Conservation (phyloP, 108 stramenopile genomes). For the Bacterosira constricta region DNA sequence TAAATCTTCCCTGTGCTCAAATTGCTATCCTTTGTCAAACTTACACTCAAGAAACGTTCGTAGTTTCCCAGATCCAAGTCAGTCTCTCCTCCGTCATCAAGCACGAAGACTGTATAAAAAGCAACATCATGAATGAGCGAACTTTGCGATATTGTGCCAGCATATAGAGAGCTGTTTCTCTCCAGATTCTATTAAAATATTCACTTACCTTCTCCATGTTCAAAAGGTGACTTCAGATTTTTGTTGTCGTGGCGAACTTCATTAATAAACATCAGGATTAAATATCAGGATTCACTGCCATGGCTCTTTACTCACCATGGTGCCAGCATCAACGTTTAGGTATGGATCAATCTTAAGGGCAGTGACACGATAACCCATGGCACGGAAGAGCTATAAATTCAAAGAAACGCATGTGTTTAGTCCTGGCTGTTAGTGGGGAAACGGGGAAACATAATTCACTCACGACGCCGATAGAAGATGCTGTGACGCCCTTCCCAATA, state of each 20-base stretch:
- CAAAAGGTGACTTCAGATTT: constrained; percentile 73
- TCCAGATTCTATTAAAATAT: too few relatives aligned
- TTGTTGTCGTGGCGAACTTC: not conserved
- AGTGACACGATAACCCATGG: constrained; percentile 92
- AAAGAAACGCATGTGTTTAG: not conserved
- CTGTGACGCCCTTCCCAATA: constrained; percentile 97
- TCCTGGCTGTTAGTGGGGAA: not conserved
- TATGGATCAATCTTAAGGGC: constrained; percentile 99
- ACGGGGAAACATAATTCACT: not conserved
- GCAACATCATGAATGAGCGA: too few relatives aligned
- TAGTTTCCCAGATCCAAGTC: constrained; percentile 99
- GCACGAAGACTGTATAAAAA: constrained; percentile 82
- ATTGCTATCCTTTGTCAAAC: constrained; percentile 92
- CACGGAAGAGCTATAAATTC: constrained; percentile 71
- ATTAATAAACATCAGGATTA: not conserved
- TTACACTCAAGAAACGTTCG: constrained; percentile 93
- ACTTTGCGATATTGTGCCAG: too few relatives aligned
- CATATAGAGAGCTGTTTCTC: too few relatives aligned
- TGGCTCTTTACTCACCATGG: constrained; percentile 66
- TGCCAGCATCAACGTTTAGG: constrained; percentile 97
- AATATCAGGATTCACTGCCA: not conserved
- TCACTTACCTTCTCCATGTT: constrained; percentile 89
- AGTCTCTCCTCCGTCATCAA: constrained; percentile 98
- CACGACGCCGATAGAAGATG: constrained; percentile 92
- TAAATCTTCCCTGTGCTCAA: constrained; percentile 98